Conservation (phyloP, 371 early-diverging fungal genomes). For the Actinomortierella wolfii region DNA sequence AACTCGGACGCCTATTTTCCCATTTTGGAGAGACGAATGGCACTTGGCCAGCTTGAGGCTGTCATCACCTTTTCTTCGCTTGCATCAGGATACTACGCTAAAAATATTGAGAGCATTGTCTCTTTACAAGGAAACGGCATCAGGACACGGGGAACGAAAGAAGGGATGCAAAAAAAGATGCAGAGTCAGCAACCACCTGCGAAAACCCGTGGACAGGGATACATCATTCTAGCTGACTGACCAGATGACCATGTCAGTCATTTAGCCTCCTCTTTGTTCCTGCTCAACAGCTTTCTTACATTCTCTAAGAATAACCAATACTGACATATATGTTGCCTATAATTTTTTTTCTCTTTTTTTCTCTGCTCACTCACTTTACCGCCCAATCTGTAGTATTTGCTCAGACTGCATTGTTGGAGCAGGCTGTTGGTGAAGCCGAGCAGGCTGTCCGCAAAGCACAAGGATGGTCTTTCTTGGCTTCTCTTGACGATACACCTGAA, state of each 20-base stretch:
- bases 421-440: constrained; percentile 37
- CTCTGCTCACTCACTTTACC: not conserved
- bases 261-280: not conserved
- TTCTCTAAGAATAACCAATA: not conserved
- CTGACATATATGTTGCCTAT: not conserved
- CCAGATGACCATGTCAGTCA: too few species aligned
- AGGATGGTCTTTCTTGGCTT: constrained; percentile 18
- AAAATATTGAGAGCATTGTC: too few species aligned
- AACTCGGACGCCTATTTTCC: not conserved
- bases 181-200: too few species aligned
- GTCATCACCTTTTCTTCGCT: constrained; percentile 9
- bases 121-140: too few species aligned
- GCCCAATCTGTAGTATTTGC: constrained; percentile 20
- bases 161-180: too few species aligned
- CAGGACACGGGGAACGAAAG: too few species aligned
- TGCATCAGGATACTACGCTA: too few species aligned
- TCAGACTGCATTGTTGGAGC: constrained; percentile 39
- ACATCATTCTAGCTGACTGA: too few species aligned
- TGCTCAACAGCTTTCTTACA: not conserved
- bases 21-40: constrained; percentile 1
- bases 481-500: constrained; percentile 40
- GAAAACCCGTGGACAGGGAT: too few species aligned
- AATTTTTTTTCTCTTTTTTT: not conserved
- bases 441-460: constrained; percentile 11
- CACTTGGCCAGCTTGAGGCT: too few species aligned